phyloP scores from a whole-genome alignment of 257 asterid species.

The Nicotiana benthamiana region DNA sequence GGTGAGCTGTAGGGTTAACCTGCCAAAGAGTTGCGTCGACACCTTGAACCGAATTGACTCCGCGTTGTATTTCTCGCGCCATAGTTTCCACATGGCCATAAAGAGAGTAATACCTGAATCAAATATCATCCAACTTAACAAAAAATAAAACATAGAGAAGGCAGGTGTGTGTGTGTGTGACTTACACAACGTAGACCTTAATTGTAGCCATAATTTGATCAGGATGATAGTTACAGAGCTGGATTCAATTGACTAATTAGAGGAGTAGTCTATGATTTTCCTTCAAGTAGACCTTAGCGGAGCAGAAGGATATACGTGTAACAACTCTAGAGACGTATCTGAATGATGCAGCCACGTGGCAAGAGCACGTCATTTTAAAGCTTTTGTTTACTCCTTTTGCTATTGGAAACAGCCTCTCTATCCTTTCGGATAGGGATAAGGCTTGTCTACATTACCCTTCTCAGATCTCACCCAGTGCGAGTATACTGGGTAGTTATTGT shows the following conservation, averaged over 20 bases:
- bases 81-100: slow-evolving; percentile 79
- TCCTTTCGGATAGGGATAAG: too few relatives aligned
- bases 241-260: background rate
- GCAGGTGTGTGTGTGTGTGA: background rate
- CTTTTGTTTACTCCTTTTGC: background rate
- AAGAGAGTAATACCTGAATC: slow-evolving; percentile 61
- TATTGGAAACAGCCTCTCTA: too few relatives aligned
- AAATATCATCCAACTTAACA: background rate
- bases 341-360: background rate
- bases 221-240: background rate
- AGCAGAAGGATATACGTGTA: background rate
- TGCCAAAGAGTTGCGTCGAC: slow-evolving; percentile 90
- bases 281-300: background rate
- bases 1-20: slow-evolving; percentile 21
- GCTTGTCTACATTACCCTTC: too few relatives aligned
- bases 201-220: slow-evolving; percentile 33
- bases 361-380: background rate
- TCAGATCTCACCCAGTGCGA: too few relatives aligned
- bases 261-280: background rate
- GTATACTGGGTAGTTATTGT: too few relatives aligned
- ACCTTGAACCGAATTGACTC: slow-evolving; percentile 64
- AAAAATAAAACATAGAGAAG: too few relatives aligned
- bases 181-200: slow-evolving; percentile 75
- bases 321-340: background rate
- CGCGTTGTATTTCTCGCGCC: slow-evolving; percentile 76